These are phyloP conservation scores for Echinosophora koreensis DNA, from an alignment of 306 rosid species.

Conservation along the genomic window DNA sequence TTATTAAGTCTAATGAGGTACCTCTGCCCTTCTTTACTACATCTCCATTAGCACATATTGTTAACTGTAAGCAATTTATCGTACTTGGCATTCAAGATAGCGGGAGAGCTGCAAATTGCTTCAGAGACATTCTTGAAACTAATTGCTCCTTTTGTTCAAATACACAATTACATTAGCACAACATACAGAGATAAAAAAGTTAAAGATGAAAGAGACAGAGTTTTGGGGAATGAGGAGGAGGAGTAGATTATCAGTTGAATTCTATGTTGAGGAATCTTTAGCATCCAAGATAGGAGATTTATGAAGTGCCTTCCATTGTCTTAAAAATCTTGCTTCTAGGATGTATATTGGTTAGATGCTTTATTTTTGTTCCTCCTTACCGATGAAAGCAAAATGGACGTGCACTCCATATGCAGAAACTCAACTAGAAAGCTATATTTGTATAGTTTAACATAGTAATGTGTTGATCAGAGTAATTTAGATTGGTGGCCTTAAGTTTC, in stretches of 20 bases:
- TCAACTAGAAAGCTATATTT: slow-evolving; percentile 13
- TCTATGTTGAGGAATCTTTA: slow-evolving; percentile 9
- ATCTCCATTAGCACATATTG: not conserved
- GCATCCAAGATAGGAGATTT: not conserved
- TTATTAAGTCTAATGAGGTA: not conserved
- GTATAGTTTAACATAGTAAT: not conserved
- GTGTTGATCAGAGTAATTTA: slow-evolving; percentile 4
- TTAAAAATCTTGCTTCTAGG: not conserved
- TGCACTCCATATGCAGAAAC: slow-evolving; percentile 13
- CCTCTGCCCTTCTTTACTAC: not conserved
- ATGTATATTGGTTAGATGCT: slow-evolving; percentile 1
- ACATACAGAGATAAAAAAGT: not conserved
- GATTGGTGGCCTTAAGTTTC: not conserved
- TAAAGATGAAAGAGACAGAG: not conserved
- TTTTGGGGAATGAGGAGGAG: not conserved
- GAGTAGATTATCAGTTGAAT: slow-evolving; percentile 16
- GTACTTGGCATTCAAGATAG: slow-evolving; percentile 5
- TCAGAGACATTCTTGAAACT: slow-evolving; percentile 3
- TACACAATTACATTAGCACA: not conserved
- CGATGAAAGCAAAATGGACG: not conserved
- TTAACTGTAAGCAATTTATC: slow-evolving; percentile 27
- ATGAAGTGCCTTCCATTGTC: slow-evolving; percentile 9
- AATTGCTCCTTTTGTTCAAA: slow-evolving; percentile 13
- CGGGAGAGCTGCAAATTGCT: not conserved
- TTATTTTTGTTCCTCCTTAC: not conserved